These are phyloP conservation scores for Colletotrichum sublineola DNA, from an alignment of 2,329 filamentous ascomycete genomes.

Conservation along the genomic window DNA sequence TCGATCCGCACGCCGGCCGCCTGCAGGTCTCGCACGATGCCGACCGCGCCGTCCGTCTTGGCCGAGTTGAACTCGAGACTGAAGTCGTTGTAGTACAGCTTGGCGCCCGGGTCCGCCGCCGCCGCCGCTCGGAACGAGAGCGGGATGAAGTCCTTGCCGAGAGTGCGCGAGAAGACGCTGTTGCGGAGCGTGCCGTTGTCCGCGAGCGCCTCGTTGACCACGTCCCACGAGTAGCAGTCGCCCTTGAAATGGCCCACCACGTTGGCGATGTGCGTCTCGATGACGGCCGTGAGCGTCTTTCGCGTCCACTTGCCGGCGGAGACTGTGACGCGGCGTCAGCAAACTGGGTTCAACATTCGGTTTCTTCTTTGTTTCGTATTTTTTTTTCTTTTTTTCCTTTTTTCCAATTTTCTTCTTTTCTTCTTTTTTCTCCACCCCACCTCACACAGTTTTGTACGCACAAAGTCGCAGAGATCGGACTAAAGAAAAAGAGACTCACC, in stretches of 20 bases:
- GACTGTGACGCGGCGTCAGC: constrained; percentile 63
- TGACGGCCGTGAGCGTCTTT: constrained; percentile 51
- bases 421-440: too few relatives aligned
- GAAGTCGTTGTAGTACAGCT: constrained; percentile 74
- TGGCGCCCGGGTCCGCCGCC: constrained; percentile 61
- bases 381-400: too few relatives aligned
- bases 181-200: constrained; percentile 65
- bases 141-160: constrained; percentile 66
- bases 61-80: constrained; percentile 49
- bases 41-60: constrained; percentile 61
- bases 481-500: not conserved
- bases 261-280: constrained; percentile 65
- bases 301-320: constrained; percentile 72
- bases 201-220: constrained; percentile 67
- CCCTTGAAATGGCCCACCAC: constrained; percentile 59
- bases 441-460: too few relatives aligned
- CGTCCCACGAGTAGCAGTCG: constrained; percentile 64
- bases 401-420: too few relatives aligned
- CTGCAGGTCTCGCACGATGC: constrained; percentile 73
- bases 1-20: constrained; percentile 73
- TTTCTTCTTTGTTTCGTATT: constrained; percentile 56
- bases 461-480: constrained; percentile 51
- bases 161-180: constrained; percentile 62
- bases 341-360: constrained; percentile 53
- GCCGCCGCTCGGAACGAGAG: constrained; percentile 65